These are phyloP conservation scores for Primulina eburnea DNA, from an alignment of 257 asterid genomes.

Conservation along the genomic window DNA sequence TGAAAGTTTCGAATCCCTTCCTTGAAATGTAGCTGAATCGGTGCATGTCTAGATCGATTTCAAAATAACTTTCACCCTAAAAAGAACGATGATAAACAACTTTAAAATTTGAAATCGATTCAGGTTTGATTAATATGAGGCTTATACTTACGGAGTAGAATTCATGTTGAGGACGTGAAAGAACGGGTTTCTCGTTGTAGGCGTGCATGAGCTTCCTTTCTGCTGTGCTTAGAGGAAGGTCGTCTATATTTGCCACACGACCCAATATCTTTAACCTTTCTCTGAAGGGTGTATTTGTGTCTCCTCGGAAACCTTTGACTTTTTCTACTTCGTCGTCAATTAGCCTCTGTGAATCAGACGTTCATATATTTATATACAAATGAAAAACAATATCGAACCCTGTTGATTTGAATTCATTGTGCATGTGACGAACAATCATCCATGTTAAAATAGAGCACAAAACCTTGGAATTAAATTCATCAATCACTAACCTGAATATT, in stretches of 20 bases:
- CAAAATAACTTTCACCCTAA: slow-evolving; percentile 88
- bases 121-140: neutral
- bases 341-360: slow-evolving; percentile 44
- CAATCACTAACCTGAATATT: slow-evolving; percentile 55
- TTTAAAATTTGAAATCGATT: neutral
- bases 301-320: slow-evolving; percentile 74
- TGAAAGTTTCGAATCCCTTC: slow-evolving; percentile 74
- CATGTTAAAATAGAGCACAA: neutral
- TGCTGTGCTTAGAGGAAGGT: slow-evolving; percentile 75
- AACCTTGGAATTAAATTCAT: neutral
- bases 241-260: slow-evolving; percentile 84
- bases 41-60: slow-evolving; percentile 95
- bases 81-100: slow-evolving; percentile 7
- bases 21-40: slow-evolving; percentile 87
- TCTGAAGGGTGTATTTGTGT: slow-evolving; percentile 62
- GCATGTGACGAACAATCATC: neutral
- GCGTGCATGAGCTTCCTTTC: slow-evolving; percentile 96
- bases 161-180: slow-evolving; percentile 96
- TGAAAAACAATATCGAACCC: neutral
- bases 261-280: slow-evolving; percentile 93
- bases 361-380: slow-evolving; percentile 9
- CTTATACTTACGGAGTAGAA: slow-evolving; percentile 54
- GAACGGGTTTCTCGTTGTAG: slow-evolving; percentile 94
- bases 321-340: slow-evolving; percentile 81
- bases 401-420: neutral